These are phyloP conservation scores for Calonectria pseudoturangicola DNA, from an alignment of 2,329 filamentous ascomycete species.

Conservation along the genomic window DNA sequence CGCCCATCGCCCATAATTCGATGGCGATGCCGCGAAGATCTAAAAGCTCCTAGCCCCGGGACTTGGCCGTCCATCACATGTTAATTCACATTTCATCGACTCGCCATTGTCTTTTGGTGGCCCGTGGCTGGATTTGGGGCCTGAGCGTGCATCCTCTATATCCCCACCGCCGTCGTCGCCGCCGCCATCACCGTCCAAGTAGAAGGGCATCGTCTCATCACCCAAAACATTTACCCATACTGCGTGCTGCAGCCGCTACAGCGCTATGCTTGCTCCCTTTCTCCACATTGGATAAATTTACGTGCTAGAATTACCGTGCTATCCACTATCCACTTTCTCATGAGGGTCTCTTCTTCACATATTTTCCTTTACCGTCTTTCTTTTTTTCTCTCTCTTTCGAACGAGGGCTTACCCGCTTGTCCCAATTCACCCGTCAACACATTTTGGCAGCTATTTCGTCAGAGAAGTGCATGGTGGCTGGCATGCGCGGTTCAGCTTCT, in stretches of 20 bases:
- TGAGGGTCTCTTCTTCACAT: neutral
- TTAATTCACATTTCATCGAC: neutral
- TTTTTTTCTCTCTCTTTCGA: neutral
- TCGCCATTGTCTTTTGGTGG: neutral
- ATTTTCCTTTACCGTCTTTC: neutral
- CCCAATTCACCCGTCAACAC: neutral
- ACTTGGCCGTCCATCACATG: constrained; percentile 23
- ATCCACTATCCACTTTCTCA: constrained; percentile 7
- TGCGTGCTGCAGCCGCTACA: neutral
- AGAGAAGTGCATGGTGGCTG: neutral
- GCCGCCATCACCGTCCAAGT: neutral
- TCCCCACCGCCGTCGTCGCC: constrained; percentile 8
- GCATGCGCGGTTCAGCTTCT: neutral
- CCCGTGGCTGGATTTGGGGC: neutral
- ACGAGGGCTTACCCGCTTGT: neutral
- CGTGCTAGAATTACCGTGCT: neutral
- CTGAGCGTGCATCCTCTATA: constrained; percentile 14
- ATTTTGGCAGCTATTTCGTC: neutral
- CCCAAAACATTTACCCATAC: neutral
- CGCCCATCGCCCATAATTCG: neutral
- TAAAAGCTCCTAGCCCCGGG: constrained; percentile 1
- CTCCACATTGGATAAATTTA: neutral
- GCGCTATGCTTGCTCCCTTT: neutral
- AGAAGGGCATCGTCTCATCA: neutral
- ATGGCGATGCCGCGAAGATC: neutral